Base-by-base conservation (phyloP, 1,139 yeast species). In the Taiozyma sp. region DNA sequence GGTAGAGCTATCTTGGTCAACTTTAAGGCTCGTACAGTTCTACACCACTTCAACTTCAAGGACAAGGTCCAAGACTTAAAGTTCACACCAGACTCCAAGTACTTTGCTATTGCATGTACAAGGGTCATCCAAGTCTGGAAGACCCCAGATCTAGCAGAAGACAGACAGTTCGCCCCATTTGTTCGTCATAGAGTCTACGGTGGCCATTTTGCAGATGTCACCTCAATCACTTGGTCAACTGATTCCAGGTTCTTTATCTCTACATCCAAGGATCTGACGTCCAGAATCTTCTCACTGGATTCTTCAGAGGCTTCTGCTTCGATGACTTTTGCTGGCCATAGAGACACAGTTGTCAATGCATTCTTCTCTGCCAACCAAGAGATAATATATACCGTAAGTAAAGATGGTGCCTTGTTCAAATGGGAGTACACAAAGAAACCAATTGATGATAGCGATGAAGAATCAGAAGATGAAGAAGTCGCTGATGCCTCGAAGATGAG, bases 1-100 rank as follows among this genome's bases (percentile, higher is more conserved):
- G 99, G 99, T 0, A 77, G 97, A 60, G 98, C 96, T 24, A 90
- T 93, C 47, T 75, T 93, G 55, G 96, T 89, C 38, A 93, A 95
- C 66, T 91, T 85, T 65, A 77, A 79, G 42, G 79, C 96, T 40
- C 78, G 96, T 58, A 86, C 90, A 1, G 98, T 92, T n/a, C 74
- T 93, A 55, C 97, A 93, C 68, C 96, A 93, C 69, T 91, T 93
- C 76, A 95, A 91, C 67, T 93, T 95, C 72, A 89, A 87, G 65
- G 96, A 87, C 34, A 72, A 70, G 47, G 96, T 93, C 16, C 68
- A 73, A 44, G 95, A 86, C 59, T 70, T 93, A 44, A 80, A 84
- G 63, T 93, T 93, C 68, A 84, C 97, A 52, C 96, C 97, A 2
- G 91, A 90, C 70, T 98, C 99, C 2, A 77, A 75, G 46, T 81